phyloP scores from a whole-genome alignment of 78 protist species.

The Acrasis kona region DNA sequence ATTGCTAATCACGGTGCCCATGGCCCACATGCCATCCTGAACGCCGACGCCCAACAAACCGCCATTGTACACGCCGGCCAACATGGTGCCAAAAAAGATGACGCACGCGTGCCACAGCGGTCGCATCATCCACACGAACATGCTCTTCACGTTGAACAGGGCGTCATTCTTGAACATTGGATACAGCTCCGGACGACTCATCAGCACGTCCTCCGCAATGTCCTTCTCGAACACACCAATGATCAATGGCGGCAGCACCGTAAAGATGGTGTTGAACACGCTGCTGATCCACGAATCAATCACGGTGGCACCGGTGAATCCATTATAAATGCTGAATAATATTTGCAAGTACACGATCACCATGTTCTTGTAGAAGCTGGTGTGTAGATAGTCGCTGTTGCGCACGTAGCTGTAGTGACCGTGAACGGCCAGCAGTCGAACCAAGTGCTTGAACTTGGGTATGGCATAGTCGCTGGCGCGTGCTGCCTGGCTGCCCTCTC shows the following conservation, averaged over 20 bases:
- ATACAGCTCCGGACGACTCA: no score
- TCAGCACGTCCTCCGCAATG: neutral
- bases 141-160: no score
- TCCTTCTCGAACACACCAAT: conserved; percentile 21
- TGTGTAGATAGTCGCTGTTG: conserved; percentile 26
- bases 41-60: no score
- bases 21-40: no score
- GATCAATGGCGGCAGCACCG: conserved; percentile 10
- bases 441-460: conserved; percentile 29
- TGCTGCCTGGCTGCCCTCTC: conserved; percentile 86
- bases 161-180: neutral
- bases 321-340: neutral
- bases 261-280: conserved; percentile 20
- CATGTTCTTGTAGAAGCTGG: conserved; percentile 65
- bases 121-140: no score
- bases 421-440: conserved; percentile 54
- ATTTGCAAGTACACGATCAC: conserved; percentile 21
- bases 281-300: conserved; percentile 15
- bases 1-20: no score
- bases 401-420: conserved; percentile 64
- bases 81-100: no score
- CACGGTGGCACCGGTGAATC: conserved; percentile 10
- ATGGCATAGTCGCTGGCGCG: conserved; percentile 74
- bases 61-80: no score
- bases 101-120: no score